Conservation (phyloP, 768 basidiomycete genomes). For the Lactarius sanguifluus region DNA sequence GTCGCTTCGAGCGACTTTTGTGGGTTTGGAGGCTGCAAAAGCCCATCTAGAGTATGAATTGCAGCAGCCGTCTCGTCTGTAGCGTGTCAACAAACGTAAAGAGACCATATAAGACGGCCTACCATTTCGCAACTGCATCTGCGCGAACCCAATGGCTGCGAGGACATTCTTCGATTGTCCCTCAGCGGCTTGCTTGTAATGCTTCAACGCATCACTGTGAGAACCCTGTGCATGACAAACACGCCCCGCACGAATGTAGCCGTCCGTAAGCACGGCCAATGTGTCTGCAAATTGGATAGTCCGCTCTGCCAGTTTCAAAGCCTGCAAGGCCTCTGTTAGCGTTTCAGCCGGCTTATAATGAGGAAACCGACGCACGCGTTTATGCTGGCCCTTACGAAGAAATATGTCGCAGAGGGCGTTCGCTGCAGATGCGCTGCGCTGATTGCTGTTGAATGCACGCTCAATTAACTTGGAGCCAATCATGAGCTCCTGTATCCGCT, state of each 20-base stretch:
- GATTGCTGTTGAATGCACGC: constrained; percentile 76
- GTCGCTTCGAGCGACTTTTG: constrained; percentile 79
- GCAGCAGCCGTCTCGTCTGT: constrained; percentile 81
- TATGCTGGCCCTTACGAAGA: constrained; percentile 64
- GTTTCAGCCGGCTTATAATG: neutral
- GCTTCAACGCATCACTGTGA: constrained; percentile 61
- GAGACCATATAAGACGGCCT: constrained; percentile 22
- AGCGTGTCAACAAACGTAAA: constrained; percentile 2
- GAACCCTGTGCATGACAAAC: constrained; percentile 73
- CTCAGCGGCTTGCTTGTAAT: constrained; percentile 66
- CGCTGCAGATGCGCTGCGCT: constrained; percentile 76
- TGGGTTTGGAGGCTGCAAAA: constrained; percentile 64
- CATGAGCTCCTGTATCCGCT: constrained; percentile 60
- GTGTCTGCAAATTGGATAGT: constrained; percentile 94
- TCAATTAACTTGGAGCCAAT: constrained; percentile 70
- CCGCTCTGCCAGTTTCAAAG: constrained; percentile 90
- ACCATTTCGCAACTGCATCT: constrained; percentile 86
- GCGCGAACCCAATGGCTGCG: constrained; percentile 82
- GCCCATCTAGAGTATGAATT: constrained; percentile 78
- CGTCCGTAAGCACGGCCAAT: constrained; percentile 78
- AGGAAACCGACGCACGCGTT: constrained; percentile 46
- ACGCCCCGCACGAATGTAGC: constrained; percentile 80
- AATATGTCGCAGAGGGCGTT: constrained; percentile 82
- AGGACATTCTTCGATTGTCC: constrained; percentile 72
- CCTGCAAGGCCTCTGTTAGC: constrained; percentile 43